Evolutionary conservation across 2,329 filamentous ascomycete genomes (phyloP).

Genomic region (Penicillium sumatraense): DNA sequence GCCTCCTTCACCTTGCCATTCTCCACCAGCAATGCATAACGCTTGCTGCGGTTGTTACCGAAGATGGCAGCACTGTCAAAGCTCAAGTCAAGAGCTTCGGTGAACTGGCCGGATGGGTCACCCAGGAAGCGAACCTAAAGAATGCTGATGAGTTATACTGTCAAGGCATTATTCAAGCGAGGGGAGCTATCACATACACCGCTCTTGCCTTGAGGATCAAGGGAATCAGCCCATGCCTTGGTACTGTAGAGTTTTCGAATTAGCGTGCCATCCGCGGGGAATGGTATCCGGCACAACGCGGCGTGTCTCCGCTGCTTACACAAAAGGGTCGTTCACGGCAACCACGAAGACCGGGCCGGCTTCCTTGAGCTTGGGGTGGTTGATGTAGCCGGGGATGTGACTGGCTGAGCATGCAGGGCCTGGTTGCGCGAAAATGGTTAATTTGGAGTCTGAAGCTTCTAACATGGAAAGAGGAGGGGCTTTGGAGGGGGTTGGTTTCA

Average conservation of each 20-base stretch:
- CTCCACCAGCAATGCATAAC: slow-evolving; percentile 82
- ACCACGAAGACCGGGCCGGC: slow-evolving; percentile 88
- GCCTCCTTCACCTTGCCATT: slow-evolving; percentile 82
- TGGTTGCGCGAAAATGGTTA: slow-evolving; percentile 27
- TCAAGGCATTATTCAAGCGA: neutral
- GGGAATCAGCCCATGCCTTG: slow-evolving; percentile 81
- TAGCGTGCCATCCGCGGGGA: slow-evolving; percentile 5
- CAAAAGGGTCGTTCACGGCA: slow-evolving; percentile 91
- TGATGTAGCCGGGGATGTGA: slow-evolving; percentile 87
- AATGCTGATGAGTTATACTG: neutral
- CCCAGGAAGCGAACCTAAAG: slow-evolving; percentile 83
- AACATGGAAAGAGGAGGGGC: no score
- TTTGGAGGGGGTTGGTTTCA: neutral
- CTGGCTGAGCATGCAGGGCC: slow-evolving; percentile 67
- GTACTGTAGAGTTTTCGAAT: slow-evolving; percentile 60
- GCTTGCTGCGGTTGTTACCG: slow-evolving; percentile 80
- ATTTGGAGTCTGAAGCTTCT: neutral
- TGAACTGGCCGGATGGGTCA: slow-evolving; percentile 79
- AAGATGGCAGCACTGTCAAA: slow-evolving; percentile 83
- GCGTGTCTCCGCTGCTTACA: slow-evolving; percentile 61
- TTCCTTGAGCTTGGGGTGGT: slow-evolving; percentile 74
- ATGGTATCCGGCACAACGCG: neutral
- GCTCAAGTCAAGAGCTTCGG: slow-evolving; percentile 77
- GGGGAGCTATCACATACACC: slow-evolving; percentile 63
- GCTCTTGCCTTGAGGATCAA: slow-evolving; percentile 75